Evolutionary conservation across 352 stramenopile genomes (phyloP), one percentile per base, ranked within the genome.

Genomic region (Phytophthora podocarpi): DNA sequence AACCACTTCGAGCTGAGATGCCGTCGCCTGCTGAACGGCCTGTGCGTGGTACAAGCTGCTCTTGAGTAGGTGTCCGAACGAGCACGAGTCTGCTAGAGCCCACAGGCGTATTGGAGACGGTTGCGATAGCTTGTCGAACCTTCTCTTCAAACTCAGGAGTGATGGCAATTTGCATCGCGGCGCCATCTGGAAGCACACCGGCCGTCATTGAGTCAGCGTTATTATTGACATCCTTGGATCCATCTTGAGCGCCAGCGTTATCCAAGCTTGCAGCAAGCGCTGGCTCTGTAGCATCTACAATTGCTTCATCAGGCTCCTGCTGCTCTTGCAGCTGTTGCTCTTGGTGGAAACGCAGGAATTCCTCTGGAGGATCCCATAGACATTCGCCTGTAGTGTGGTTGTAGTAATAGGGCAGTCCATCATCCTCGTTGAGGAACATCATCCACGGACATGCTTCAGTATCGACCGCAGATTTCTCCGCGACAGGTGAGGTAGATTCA

Each of bases 381-480:
- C 79, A 90, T 47, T 89, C 74, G 1, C 68, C 69, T 15, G 78
- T 90, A 24, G 70, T 27, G 35, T 80, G 50, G 36, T 91, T 85
- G 58, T 89, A 89, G 59, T 91, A 93, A 56, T 93, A 93, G 23
- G 80, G 78, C 13, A 78, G 52, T 9, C 76, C 78, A 21, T 86
- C 77, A n/a, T 49, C 71, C 51, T 89, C 80, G 40, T 90, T 87
- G 6, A 90, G 26, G 34, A 89, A 82, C 76, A 90, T 80, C 54
- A 88, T 87, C 83, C 83, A 92, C 20, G 59, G 43, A 52, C 55
- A 72, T 1, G 20, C 15, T 26, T 66, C 42, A 26, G 10, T n/a
- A 20, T 57, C 40, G 12, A 24, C 13, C n/a, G 23, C 6, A 46
- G 50, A 16, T 11, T 62, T 56, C 18, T 40, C 35, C 5, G 21